Evolutionary conservation across 768 basidiomycete species (phyloP).

Genomic region (Floccularia luteovirens): DNA sequence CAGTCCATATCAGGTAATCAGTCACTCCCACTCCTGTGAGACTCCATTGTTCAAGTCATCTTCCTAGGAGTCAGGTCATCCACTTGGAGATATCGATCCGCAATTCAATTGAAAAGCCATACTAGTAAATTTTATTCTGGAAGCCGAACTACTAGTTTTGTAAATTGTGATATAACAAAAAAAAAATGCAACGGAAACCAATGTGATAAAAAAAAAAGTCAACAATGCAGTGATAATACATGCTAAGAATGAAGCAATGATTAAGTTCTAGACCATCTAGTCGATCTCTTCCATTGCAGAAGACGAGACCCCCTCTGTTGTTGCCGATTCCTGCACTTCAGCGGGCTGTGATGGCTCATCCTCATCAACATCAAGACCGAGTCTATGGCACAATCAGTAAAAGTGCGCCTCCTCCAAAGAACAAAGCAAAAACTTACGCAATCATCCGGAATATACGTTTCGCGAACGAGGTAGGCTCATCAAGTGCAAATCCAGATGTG

Average conservation of each 20-base stretch:
- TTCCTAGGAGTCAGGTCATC: no score
- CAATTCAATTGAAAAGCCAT: no score
- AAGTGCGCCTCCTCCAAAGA: neutral
- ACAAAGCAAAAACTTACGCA: slow-evolving; percentile 35
- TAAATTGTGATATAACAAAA: neutral
- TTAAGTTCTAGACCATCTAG: slow-evolving; percentile 25
- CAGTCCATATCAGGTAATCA: no score
- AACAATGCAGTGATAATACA: neutral
- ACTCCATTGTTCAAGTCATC: no score
- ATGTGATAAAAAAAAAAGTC: neutral
- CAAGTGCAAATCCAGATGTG: slow-evolving; percentile 92
- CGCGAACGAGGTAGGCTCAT: slow-evolving; percentile 91
- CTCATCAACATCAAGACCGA: slow-evolving; percentile 87
- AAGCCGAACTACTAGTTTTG: no score
- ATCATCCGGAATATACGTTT: slow-evolving; percentile 98
- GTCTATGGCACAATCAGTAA: slow-evolving; percentile 21
- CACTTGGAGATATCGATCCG: no score
- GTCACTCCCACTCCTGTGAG: no score
- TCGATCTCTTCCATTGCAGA: slow-evolving; percentile 98
- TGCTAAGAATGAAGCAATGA: neutral
- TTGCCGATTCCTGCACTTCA: slow-evolving; percentile 31
- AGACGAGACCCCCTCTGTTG: slow-evolving; percentile 54
- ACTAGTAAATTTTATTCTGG: no score
- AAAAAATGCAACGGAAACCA: neutral
- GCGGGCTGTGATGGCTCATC: slow-evolving; percentile 31